A percentile compares a stretch with the other conserved stretches of the same genome.
These are phyloP conservation scores for Monosporascus sp. DNA, from an alignment of 2,329 filamentous ascomycete genomes.

Conservation along the genomic window DNA sequence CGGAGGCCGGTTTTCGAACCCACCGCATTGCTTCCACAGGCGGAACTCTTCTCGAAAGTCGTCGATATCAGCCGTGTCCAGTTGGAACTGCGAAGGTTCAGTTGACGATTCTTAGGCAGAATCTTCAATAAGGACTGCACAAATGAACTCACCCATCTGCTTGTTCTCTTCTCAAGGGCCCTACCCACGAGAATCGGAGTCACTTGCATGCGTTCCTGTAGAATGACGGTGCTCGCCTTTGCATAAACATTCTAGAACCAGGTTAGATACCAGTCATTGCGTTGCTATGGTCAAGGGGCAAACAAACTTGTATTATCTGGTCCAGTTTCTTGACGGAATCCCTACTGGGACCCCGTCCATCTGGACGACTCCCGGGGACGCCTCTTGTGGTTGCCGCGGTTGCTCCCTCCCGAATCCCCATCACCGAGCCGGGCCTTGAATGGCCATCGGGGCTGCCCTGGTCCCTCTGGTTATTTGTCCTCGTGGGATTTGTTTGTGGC, in stretches of 20 bases:
- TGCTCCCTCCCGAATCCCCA: constrained; percentile 32
- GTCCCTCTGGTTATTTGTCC: constrained; percentile 73
- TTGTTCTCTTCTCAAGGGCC: constrained; percentile 21
- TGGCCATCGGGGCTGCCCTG: constrained; percentile 31
- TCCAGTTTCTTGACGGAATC: constrained; percentile 77
- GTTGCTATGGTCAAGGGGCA: not conserved
- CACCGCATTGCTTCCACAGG: constrained; percentile 76
- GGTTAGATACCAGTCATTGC: constrained; percentile 6
- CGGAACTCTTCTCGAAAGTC: constrained; percentile 75
- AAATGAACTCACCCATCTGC: constrained; percentile 25
- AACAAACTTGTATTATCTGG: constrained; percentile 80
- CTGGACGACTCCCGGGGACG: constrained; percentile 32
- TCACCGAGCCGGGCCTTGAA: constrained; percentile 39
- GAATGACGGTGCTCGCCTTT: constrained; percentile 78
- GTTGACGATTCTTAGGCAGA: constrained; percentile 5
- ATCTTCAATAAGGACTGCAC: not conserved
- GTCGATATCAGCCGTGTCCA: constrained; percentile 89
- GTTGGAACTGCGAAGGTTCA: constrained; percentile 66
- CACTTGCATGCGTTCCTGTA: constrained; percentile 73
- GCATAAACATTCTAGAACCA: constrained; percentile 74
- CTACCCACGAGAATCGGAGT: constrained; percentile 24
- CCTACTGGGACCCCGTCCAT: constrained; percentile 44
- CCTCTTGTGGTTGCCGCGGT: constrained; percentile 38
- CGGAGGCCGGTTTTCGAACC: constrained; percentile 70
- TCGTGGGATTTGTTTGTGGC: constrained; percentile 64